Evolutionary conservation across 345 rosid species (phyloP).

Genomic region (Ailanthus altissimus): DNA sequence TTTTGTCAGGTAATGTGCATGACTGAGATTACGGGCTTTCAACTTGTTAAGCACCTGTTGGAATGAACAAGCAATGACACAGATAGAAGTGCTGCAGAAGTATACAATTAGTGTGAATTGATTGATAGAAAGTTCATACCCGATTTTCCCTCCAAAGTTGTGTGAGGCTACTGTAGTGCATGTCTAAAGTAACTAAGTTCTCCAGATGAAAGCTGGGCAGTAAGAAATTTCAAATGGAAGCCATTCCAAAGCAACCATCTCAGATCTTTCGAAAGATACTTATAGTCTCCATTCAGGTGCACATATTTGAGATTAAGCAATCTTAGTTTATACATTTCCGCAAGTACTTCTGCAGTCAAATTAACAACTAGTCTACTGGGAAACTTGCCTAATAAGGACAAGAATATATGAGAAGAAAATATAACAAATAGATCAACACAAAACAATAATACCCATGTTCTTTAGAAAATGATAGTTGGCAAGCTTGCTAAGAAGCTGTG

Average conservation of each 20-base stretch:
- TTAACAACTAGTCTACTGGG: not conserved
- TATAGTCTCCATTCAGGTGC: not conserved
- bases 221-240: not conserved
- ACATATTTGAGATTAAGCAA: not conserved
- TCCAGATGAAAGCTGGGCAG: conserved; percentile 5
- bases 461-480: not conserved
- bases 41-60: not conserved
- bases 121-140: not conserved
- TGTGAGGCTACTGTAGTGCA: not conserved
- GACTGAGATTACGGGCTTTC: not conserved
- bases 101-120: not conserved
- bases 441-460: not conserved
- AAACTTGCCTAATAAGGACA: not conserved
- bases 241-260: not conserved
- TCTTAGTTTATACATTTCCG: not conserved
- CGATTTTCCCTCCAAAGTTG: conserved; percentile 5
- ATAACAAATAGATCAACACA: not conserved
- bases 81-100: not conserved
- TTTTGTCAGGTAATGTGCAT: not conserved
- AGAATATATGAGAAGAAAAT: not conserved
- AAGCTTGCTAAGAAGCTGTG: not conserved
- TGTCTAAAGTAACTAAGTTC: not conserved
- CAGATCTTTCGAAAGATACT: not conserved
- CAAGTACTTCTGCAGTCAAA: not conserved
- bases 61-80: not conserved